Evolutionary conservation across 176 grass and related monocot genomes (phyloP).

Genomic region (Thalia dealbata): DNA sequence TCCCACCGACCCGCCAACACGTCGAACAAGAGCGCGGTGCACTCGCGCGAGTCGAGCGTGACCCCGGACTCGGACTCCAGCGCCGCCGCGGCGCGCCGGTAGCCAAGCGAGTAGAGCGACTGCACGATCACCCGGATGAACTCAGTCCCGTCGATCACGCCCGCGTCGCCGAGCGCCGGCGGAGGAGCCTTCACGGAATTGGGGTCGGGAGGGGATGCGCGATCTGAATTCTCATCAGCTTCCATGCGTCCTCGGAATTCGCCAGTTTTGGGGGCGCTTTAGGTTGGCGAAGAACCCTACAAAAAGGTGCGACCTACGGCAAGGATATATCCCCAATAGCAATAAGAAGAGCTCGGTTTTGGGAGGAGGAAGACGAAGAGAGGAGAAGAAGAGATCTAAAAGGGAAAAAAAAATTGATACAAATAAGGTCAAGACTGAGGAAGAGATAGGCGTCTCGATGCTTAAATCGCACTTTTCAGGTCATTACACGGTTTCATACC

Average conservation of each 20-base stretch:
- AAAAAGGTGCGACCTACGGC: background rate
- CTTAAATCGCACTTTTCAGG: too few relatives aligned
- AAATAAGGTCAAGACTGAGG: too few relatives aligned
- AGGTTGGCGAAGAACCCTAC: background rate
- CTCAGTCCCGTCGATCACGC: constrained; percentile 51
- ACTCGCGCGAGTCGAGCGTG: constrained; percentile 48
- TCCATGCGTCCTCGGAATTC: constrained; percentile 11
- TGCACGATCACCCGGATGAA: constrained; percentile 56
- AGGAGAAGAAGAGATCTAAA: background rate
- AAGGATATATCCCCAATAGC: background rate
- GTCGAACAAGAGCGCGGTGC: constrained; percentile 48
- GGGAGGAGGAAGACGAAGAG: background rate
- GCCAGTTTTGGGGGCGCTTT: constrained; percentile 14
- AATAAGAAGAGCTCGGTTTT: background rate
- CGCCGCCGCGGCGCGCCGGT: constrained; percentile 47
- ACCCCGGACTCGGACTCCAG: constrained; percentile 81
- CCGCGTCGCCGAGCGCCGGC: constrained; percentile 9
- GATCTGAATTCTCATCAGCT: constrained; percentile 10
- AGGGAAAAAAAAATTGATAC: too few relatives aligned
- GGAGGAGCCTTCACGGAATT: constrained; percentile 21
- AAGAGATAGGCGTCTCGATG: too few relatives aligned
- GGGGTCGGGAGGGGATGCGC: constrained; percentile 11
- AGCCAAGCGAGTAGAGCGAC: constrained; percentile 75
- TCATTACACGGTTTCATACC: too few relatives aligned
- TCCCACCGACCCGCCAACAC: constrained; percentile 77